Conservation (phyloP, 2,329 filamentous ascomycete species). For the Ascochyta clinopodiicola region DNA sequence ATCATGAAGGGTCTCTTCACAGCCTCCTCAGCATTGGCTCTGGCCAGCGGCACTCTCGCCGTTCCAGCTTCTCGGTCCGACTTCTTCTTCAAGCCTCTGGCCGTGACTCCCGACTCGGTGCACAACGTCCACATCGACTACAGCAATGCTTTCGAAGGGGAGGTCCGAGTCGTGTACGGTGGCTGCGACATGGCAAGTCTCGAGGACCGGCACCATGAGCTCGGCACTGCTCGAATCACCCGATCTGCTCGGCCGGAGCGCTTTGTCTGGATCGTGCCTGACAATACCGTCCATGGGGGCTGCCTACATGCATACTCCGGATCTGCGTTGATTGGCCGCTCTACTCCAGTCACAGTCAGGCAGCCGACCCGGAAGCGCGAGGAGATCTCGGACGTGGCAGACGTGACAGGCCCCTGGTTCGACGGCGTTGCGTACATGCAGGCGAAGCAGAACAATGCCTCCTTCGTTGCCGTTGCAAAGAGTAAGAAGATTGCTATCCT, state of each 20-base stretch:
- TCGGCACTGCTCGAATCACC: conserved; percentile 48
- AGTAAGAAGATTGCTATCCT: conserved; percentile 67
- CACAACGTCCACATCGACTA: conserved; percentile 59
- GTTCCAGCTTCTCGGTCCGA: conserved; percentile 30
- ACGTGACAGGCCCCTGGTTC: conserved; percentile 68
- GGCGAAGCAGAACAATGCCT: conserved; percentile 59
- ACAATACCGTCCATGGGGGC: conserved; percentile 47
- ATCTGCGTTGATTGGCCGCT: conserved; percentile 50
- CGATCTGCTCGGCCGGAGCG: conserved; percentile 51
- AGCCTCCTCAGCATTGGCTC: conserved; percentile 35
- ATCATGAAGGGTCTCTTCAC: conserved; percentile 38
- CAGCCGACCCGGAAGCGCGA: conserved; percentile 47
- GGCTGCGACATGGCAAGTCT: conserved; percentile 48
- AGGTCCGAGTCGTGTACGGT: conserved; percentile 55
- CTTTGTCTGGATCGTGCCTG: conserved; percentile 58
- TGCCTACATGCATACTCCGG: conserved; percentile 56
- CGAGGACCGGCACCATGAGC: conserved; percentile 52
- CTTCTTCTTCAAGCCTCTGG: conserved; percentile 42
- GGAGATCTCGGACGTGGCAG: conserved; percentile 57
- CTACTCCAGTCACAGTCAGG: conserved; percentile 48
- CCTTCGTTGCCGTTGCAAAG: conserved; percentile 63
- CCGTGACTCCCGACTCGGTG: conserved; percentile 50
- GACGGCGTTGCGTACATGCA: conserved; percentile 67
- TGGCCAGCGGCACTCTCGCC: conserved; percentile 30
- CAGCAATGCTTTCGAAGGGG: conserved; percentile 51